phyloP scores from a whole-genome alignment of 2,329 filamentous ascomycete genomes.

The Lachnellula hyalina region DNA sequence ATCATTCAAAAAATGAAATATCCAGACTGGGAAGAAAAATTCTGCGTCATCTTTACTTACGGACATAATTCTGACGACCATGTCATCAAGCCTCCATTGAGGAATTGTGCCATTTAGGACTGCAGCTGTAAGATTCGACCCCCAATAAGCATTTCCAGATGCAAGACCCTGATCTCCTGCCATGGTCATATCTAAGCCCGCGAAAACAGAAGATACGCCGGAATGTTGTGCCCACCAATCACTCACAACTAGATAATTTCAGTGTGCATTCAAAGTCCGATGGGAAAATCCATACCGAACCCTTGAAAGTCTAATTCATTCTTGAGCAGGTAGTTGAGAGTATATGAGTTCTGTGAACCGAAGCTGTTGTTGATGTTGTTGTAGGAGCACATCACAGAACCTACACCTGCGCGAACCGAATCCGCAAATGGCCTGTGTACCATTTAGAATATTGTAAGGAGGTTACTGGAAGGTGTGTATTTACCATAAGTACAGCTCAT shows the following conservation, averaged over 20 bases:
- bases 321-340: slow-evolving; percentile 73
- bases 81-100: slow-evolving; percentile 84
- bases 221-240: slow-evolving; percentile 75
- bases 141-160: slow-evolving; percentile 60
- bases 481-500: slow-evolving; percentile 54
- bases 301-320: slow-evolving; percentile 77
- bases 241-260: slow-evolving; percentile 50
- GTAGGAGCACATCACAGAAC: slow-evolving; percentile 70
- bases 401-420: slow-evolving; percentile 65
- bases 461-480: background rate
- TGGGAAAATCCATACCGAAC: slow-evolving; percentile 39
- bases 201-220: slow-evolving; percentile 60
- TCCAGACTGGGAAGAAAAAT: no score
- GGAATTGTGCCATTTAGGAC: slow-evolving; percentile 87
- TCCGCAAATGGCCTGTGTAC: slow-evolving; percentile 43
- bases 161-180: slow-evolving; percentile 75
- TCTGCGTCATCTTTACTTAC: slow-evolving; percentile 26
- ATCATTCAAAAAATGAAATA: no score
- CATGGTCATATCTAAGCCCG: slow-evolving; percentile 85
- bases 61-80: slow-evolving; percentile 78
- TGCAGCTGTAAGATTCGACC: slow-evolving; percentile 77
- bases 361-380: slow-evolving; percentile 78
- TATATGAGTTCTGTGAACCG: slow-evolving; percentile 70
- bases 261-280: background rate
- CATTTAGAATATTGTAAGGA: slow-evolving; percentile 8